These are phyloP conservation scores for Hyphopichia khmerensis DNA, from an alignment of 1,139 yeast species.

Conservation along the genomic window DNA sequence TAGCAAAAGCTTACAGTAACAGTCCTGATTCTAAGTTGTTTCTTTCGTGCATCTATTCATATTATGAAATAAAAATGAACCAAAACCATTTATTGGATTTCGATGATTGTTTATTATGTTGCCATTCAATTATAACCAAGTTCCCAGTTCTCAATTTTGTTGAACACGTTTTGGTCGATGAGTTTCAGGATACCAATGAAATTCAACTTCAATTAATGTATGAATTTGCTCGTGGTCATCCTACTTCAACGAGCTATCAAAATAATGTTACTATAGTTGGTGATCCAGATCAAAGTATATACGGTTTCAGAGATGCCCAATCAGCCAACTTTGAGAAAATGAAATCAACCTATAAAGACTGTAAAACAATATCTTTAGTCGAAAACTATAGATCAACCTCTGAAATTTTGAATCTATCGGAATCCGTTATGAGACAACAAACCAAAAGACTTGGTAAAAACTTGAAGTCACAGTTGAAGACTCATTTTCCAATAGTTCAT, in stretches of 20 bases:
- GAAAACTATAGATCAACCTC: constrained; percentile 82
- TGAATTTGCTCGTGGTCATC: constrained; percentile 49
- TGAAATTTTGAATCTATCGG: constrained; percentile 65
- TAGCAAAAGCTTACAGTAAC: constrained; percentile 34
- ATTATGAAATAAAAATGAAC: constrained; percentile 51
- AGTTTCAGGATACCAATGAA: constrained; percentile 87
- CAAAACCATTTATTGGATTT: constrained; percentile 60
- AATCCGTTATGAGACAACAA: constrained; percentile 65
- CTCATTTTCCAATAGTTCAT: constrained; percentile 50
- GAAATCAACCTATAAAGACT: constrained; percentile 41
- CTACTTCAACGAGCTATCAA: constrained; percentile 17
- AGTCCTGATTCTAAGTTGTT: constrained; percentile 11
- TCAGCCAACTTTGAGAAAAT: constrained; percentile 64
- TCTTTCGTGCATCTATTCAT: constrained; percentile 39
- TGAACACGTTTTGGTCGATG: constrained; percentile 82
- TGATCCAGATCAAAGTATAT: constrained; percentile 94
- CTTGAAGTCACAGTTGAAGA: constrained; percentile 44
- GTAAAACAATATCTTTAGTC: constrained; percentile 44
- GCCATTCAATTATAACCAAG: constrained; percentile 48
- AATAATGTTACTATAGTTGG: constrained; percentile 82
- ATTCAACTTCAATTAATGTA: constrained; percentile 72
- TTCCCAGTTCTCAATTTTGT: constrained; percentile 49
- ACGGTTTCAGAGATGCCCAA: constrained; percentile 82
- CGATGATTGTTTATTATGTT: constrained; percentile 72
- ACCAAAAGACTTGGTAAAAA: constrained; percentile 38